These are phyloP conservation scores for Zymoseptoria ardabiliae DNA, from an alignment of 2,329 filamentous ascomycete genomes.

Conservation along the genomic window DNA sequence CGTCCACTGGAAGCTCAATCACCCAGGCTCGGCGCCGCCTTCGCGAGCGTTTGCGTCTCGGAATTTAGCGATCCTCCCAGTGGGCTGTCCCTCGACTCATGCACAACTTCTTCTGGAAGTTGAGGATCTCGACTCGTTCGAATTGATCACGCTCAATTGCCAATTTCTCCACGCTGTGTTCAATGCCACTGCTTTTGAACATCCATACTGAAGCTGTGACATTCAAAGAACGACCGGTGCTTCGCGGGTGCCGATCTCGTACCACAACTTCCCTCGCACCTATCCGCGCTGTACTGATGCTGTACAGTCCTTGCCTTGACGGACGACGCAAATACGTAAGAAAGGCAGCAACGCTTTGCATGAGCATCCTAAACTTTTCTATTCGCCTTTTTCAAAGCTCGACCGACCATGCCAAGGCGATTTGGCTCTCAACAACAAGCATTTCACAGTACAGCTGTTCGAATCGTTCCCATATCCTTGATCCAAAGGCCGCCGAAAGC, in stretches of 20 bases:
- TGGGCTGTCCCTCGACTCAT: no score
- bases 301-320: background rate
- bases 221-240: no score
- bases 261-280: background rate
- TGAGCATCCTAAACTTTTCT: conserved; percentile 6
- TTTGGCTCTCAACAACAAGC: background rate
- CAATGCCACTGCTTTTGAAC: no score
- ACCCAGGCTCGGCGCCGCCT: no score
- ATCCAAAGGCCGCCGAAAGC: conserved; percentile 22
- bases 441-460: conserved; percentile 19
- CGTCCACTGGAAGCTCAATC: no score
- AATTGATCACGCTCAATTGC: no score
- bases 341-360: background rate
- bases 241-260: background rate
- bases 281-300: background rate
- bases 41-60: no score
- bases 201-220: no score
- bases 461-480: conserved; percentile 19
- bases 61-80: no score
- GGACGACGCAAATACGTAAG: background rate
- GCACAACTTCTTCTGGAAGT: no score
- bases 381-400: background rate
- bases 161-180: no score
- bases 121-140: no score
- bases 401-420: background rate